These are phyloP conservation scores for Durotheca rogersii DNA, from an alignment of 495 filamentous ascomycete species.

Conservation along the genomic window DNA sequence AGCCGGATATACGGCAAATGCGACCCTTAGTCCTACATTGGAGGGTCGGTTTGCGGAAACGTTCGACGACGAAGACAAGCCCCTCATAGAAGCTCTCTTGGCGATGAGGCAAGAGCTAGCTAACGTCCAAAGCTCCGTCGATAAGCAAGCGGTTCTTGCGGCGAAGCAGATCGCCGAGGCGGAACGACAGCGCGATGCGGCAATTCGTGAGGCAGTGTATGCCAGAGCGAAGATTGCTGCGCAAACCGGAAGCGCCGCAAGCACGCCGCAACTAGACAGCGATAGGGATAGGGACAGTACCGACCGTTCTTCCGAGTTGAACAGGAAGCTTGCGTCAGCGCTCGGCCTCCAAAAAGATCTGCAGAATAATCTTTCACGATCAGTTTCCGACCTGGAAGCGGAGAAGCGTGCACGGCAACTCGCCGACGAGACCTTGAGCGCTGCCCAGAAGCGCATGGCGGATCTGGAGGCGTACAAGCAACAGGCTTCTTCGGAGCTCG, in stretches of 20 bases:
- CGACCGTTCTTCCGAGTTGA: constrained; percentile 75
- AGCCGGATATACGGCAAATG: constrained; percentile 76
- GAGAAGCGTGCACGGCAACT: constrained; percentile 78
- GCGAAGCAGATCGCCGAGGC: constrained; percentile 89
- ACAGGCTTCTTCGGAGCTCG: constrained; percentile 75
- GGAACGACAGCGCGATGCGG: constrained; percentile 88
- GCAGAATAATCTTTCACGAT: constrained; percentile 63
- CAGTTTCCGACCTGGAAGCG: constrained; percentile 69
- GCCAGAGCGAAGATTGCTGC: constrained; percentile 91
- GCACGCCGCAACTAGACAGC: constrained; percentile 69
- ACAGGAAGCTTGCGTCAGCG: constrained; percentile 75
- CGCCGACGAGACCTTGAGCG: constrained; percentile 83
- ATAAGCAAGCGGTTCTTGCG: constrained; percentile 78
- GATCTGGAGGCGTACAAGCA: constrained; percentile 83
- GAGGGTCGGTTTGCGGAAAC: constrained; percentile 74
- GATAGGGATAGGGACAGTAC: constrained; percentile 57
- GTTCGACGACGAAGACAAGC: constrained; percentile 86
- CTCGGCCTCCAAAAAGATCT: constrained; percentile 77
- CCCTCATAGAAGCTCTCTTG: constrained; percentile 88
- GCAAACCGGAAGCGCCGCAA: constrained; percentile 63
- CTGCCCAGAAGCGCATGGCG: constrained; percentile 76
- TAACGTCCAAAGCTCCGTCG: constrained; percentile 82
- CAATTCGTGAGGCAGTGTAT: constrained; percentile 89
- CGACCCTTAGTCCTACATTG: constrained; percentile 68
- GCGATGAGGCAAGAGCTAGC: constrained; percentile 82